phyloP scores from a whole-genome alignment of 2,329 filamentous ascomycete genomes.

The Chaetomium globosum region DNA sequence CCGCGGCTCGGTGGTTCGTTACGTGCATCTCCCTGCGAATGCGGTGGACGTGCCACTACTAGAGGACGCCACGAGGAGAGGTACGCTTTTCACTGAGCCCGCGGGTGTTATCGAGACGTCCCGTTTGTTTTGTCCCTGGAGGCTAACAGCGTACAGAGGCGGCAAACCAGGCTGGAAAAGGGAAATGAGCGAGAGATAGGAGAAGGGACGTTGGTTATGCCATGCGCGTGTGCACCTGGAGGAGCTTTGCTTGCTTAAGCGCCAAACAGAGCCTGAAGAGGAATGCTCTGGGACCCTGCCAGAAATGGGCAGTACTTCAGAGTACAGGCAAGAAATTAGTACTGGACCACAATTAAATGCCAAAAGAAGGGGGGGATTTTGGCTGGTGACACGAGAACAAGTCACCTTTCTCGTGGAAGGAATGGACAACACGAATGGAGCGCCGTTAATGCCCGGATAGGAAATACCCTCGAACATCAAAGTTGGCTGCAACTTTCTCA shows the following conservation, averaged over 20 bases:
- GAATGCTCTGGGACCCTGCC: not conserved
- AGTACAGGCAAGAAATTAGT: not conserved
- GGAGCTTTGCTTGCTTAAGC: not conserved
- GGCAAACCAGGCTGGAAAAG: constrained; percentile 60
- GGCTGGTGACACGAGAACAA: not conserved
- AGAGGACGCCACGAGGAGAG: constrained; percentile 88
- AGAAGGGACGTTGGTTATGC: not conserved
- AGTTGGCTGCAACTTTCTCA: not conserved
- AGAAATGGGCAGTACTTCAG: not conserved
- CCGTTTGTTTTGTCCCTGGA: not conserved
- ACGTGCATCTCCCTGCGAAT: constrained; percentile 81
- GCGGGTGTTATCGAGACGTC: not conserved
- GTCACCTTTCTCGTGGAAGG: not conserved
- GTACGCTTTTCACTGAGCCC: constrained; percentile 48
- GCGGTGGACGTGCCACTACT: constrained; percentile 84
- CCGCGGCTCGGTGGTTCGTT: constrained; percentile 86
- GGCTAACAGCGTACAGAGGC: constrained; percentile 50
- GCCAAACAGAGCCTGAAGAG: not conserved
- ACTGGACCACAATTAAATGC: not conserved
- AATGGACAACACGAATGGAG: not conserved
- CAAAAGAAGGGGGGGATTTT: not conserved
- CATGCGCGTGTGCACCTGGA: not conserved
- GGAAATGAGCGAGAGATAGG: constrained; percentile 46
- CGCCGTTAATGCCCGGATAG: not conserved
- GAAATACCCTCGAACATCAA: constrained; percentile 2